Evolutionary conservation across 202 grass and related monocot species (phyloP).

Genomic region (Carex arenaria): DNA sequence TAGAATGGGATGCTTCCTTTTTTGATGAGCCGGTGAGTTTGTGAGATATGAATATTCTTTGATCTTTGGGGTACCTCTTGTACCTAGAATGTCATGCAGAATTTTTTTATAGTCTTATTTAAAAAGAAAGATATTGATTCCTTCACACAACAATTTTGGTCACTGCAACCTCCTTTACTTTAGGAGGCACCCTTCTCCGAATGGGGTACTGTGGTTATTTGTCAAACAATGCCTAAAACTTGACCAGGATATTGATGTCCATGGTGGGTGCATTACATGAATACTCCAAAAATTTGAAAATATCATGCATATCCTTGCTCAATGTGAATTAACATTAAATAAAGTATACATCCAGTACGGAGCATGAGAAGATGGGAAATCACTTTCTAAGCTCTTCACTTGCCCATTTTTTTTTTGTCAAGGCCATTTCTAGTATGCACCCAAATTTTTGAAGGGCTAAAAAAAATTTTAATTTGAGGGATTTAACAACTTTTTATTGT

Average conservation of each 20-base stretch:
- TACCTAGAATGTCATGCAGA: neutral
- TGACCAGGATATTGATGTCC: neutral
- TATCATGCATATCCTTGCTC: neutral
- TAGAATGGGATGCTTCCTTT: conserved; percentile 90
- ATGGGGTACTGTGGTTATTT: neutral
- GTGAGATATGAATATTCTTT: conserved; percentile 6
- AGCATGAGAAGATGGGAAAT: neutral
- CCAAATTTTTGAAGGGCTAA: neutral
- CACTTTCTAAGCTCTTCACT: neutral
- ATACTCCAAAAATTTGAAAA: neutral
- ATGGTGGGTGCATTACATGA: neutral
- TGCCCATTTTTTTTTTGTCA: neutral
- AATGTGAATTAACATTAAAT: neutral
- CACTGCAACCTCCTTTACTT: no score
- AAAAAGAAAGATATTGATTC: neutral
- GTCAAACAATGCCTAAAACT: neutral
- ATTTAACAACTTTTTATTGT: neutral
- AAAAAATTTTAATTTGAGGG: neutral
- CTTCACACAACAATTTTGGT: no score
- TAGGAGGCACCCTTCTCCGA: no score
- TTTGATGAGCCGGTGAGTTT: conserved; percentile 96
- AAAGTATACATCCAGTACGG: neutral
- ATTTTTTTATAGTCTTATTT: neutral
- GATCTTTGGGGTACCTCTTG: neutral
- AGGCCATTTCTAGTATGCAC: neutral